A percentile compares a stretch with the other conserved stretches of the same genome.
Evolutionary conservation across 768 basidiomycete species (phyloP).

Genomic region (Coprinopsis marcescibilis): DNA sequence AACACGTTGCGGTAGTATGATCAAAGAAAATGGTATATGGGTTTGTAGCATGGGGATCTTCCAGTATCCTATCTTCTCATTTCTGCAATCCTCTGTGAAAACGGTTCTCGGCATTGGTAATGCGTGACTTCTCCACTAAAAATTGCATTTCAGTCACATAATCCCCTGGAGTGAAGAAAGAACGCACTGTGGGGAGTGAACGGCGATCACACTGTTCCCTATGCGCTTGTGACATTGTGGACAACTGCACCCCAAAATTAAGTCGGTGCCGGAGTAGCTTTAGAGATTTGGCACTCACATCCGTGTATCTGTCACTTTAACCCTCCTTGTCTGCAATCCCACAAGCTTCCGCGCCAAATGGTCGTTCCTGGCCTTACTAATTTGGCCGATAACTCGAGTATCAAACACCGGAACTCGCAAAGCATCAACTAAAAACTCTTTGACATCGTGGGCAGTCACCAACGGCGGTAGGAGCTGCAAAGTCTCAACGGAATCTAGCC

Average conservation of each 20-base stretch:
- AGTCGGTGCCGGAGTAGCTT: not conserved
- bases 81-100: constrained; percentile 51
- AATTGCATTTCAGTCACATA: not conserved
- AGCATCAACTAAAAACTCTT: constrained; percentile 69
- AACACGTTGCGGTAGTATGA: no score
- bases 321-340: constrained; percentile 70
- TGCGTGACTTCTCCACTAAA: constrained; percentile 92
- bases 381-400: constrained; percentile 57
- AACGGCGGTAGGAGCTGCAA: constrained; percentile 87
- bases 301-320: constrained; percentile 86
- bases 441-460: constrained; percentile 76
- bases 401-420: constrained; percentile 65
- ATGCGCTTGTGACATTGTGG: constrained; percentile 94
- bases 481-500: constrained; percentile 76
- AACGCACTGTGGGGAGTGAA: constrained; percentile 79
- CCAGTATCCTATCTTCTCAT: constrained; percentile 21
- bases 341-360: constrained; percentile 70
- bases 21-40: no score
- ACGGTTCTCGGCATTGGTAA: constrained; percentile 89
- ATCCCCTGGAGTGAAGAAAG: constrained; percentile 1
- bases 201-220: constrained; percentile 89
- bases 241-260: constrained; percentile 51
- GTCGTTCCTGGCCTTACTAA: constrained; percentile 73
- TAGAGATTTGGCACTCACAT: constrained; percentile 56
- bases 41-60: no score